Evolutionary conservation across 2,329 filamentous ascomycete genomes (phyloP), one percentile per base, ranked within the genome.

Genomic region (Sarocladium strictum): DNA sequence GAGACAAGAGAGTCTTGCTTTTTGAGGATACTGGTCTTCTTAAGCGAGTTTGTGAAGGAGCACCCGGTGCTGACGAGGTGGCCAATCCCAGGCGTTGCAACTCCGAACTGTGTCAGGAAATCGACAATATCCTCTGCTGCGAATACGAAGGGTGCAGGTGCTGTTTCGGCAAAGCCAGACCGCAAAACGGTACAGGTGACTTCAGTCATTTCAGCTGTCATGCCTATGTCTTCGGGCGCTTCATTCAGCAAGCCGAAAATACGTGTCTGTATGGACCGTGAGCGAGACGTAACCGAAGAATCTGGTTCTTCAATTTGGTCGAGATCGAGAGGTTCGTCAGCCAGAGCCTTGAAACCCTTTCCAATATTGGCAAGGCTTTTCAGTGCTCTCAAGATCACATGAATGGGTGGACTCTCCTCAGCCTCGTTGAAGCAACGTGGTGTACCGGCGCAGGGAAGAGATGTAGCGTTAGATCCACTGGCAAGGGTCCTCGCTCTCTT

Each of bases 131-230:
- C 76, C 1, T 77, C 72, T 0, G 86, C 76, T 2, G 85, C 79
- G 57, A 95, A 83, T 9, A 92, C 88, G 61, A 94, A 93, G 1
- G 89, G 87, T 0, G 89, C 89, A 2, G 86, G 81, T 24, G 84
- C 80, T 0, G 77, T 79, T 67, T 95, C 90, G 1, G 85, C 85
- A 63, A 92, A 92, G 0, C 90, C 90, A 19, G 84, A 80, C 38
- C 85, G 82, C 51, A 93, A 76, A 49, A 92, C 81, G 55, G 77
- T 78, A 69, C 89, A 94, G 32, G 86, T 83, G 3, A 82, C 77
- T 62, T 92, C 88, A 21, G 87, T 78, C 11, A 90, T 79, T 60
- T 92, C 89, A 21, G 82, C 79, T 55, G 80, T 83, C 2, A 69
- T 70, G 3, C 74, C 77, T 45, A 90, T 85, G 0, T 80, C 63